phyloP scores from a whole-genome alignment of 768 basidiomycete genomes.

The Termitomyces bulborhizus region DNA sequence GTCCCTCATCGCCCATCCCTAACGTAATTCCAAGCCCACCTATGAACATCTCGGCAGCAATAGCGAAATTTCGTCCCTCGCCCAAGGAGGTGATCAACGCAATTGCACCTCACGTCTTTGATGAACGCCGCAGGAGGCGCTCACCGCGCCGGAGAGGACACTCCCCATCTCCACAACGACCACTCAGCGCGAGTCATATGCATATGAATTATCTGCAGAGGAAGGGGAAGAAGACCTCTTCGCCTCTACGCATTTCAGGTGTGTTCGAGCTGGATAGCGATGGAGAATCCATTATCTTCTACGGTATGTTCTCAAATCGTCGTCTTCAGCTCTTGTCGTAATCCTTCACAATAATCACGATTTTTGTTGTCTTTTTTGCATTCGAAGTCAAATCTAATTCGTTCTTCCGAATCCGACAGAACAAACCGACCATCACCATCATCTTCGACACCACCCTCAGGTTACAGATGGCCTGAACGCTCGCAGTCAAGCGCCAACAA shows the following conservation, averaged over 20 bases:
- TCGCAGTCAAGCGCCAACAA: background rate
- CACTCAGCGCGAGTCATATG: background rate
- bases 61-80: constrained; percentile 35
- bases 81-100: constrained; percentile 36
- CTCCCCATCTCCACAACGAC: constrained; percentile 10
- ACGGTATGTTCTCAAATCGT: constrained; percentile 18
- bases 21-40: constrained; percentile 3
- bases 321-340: background rate
- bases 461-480: background rate
- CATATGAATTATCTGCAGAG: constrained; percentile 9
- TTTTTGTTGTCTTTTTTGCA: background rate
- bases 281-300: constrained; percentile 22
- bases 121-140: constrained; percentile 27
- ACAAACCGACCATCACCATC: constrained; percentile 13
- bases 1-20: background rate
- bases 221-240: constrained; percentile 22
- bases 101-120: constrained; percentile 41
- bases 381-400: background rate
- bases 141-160: constrained; percentile 15
- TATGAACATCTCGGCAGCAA: constrained; percentile 19
- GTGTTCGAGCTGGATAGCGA: constrained; percentile 28
- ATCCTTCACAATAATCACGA: background rate
- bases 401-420: background rate
- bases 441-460: constrained; percentile 1
- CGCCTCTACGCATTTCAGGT: constrained; percentile 27